These are phyloP conservation scores for Epichloe elymi DNA, from an alignment of 2,329 filamentous ascomycete genomes.

Conservation along the genomic window DNA sequence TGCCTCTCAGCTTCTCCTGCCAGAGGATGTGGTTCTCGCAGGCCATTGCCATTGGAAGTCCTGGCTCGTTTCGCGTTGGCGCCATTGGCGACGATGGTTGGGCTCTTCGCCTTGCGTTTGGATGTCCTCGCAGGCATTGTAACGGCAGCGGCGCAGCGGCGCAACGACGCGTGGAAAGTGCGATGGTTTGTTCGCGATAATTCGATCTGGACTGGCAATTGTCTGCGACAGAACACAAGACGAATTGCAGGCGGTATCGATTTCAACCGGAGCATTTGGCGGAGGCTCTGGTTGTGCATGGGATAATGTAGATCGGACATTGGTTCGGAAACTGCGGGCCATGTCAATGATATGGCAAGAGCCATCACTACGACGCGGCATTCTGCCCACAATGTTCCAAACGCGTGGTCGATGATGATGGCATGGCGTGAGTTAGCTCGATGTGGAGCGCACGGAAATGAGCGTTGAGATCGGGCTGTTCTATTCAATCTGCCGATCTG, in stretches of 20 bases:
- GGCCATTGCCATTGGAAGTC: slow-evolving; percentile 20
- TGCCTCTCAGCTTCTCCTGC: slow-evolving; percentile 34
- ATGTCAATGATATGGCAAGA: neutral
- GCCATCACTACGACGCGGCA: neutral
- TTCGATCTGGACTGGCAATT: neutral
- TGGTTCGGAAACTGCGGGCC: neutral
- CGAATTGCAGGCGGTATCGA: neutral
- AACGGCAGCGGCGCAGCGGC: slow-evolving; percentile 3
- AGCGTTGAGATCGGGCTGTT: slow-evolving; percentile 16
- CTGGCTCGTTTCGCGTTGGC: slow-evolving; percentile 20
- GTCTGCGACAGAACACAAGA: neutral
- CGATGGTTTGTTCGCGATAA: neutral
- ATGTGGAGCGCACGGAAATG: slow-evolving; percentile 19
- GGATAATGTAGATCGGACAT: neutral
- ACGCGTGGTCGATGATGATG: slow-evolving; percentile 12
- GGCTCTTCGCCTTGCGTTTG: slow-evolving; percentile 17
- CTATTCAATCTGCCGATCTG: neutral
- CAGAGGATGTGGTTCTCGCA: slow-evolving; percentile 33
- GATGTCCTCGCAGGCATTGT: slow-evolving; percentile 17
- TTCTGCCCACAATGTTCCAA: neutral
- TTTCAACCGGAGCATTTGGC: neutral
- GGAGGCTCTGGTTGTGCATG: neutral
- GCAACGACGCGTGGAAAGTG: neutral
- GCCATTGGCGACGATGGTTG: slow-evolving; percentile 12
- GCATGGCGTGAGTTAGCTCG: slow-evolving; percentile 14